Evolutionary conservation across 306 rosid species (phyloP).

Genomic region (Cyamopsis tetragonoloba): DNA sequence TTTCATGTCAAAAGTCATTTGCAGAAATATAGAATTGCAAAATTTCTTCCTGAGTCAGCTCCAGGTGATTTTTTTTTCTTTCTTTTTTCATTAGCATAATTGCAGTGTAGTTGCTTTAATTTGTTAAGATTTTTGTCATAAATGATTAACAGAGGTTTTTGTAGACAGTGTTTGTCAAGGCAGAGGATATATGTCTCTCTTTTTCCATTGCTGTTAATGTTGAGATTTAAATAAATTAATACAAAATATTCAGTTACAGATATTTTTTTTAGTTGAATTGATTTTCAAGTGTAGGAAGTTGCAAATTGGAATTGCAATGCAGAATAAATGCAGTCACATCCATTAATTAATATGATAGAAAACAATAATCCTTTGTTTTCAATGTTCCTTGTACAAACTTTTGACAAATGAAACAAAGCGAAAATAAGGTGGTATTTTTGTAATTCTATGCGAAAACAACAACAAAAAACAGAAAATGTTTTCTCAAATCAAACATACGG

Average conservation of each 20-base stretch:
- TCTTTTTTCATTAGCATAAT: neutral
- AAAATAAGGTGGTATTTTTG: too few relatives aligned
- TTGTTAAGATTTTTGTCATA: neutral
- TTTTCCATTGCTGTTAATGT: neutral
- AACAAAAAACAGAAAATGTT: too few relatives aligned
- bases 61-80: constrained; percentile 46
- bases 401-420: too few relatives aligned
- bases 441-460: too few relatives aligned
- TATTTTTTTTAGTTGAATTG: neutral
- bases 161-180: neutral
- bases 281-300: neutral
- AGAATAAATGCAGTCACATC: neutral
- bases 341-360: neutral
- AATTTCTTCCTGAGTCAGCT: constrained; percentile 61
- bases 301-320: too few relatives aligned
- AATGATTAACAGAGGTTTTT: constrained; percentile 5
- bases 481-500: too few relatives aligned
- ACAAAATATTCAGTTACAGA: neutral
- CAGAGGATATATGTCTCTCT: neutral
- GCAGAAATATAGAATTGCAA: constrained; percentile 89
- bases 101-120: neutral
- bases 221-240: neutral
- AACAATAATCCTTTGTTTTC: too few relatives aligned
- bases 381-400: too few relatives aligned
- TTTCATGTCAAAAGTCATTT: constrained; percentile 95